phyloP scores from a whole-genome alignment of 2,329 filamentous ascomycete species.

The Trichoderma afroharzianum region DNA sequence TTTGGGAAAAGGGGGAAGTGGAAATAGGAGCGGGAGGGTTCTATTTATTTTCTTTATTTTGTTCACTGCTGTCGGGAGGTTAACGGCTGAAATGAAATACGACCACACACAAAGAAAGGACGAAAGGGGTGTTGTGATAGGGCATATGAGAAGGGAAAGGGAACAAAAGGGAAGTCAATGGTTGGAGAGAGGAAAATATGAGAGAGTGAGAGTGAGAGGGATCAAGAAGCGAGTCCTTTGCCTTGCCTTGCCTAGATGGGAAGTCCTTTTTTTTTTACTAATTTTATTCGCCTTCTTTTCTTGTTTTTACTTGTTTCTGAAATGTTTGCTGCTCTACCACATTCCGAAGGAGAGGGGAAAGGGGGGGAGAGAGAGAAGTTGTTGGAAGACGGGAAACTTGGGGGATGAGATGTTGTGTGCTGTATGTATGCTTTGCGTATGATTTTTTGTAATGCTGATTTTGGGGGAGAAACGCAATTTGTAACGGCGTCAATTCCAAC shows the following conservation, averaged over 20 bases:
- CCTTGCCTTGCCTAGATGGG: slow-evolving; percentile 6
- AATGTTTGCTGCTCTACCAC: neutral
- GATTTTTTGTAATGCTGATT: slow-evolving; percentile 17
- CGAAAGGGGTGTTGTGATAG: neutral
- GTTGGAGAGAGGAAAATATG: neutral
- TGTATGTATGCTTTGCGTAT: slow-evolving; percentile 14
- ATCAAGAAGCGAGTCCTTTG: slow-evolving; percentile 3
- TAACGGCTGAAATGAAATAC: slow-evolving; percentile 10
- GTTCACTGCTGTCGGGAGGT: neutral
- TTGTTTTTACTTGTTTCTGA: neutral
- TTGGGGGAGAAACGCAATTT: neutral
- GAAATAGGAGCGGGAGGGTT: neutral
- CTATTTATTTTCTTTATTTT: neutral
- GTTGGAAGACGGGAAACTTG: neutral
- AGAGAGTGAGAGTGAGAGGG: neutral
- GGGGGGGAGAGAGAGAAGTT: too few species aligned
- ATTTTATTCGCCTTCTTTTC: slow-evolving; percentile 3
- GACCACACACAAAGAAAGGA: neutral
- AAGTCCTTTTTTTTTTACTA: neutral
- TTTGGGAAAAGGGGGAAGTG: neutral
- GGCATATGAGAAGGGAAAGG: neutral
- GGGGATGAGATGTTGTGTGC: neutral
- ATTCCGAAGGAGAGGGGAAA: neutral
- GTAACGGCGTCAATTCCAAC: neutral
- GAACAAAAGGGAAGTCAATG: neutral